Evolutionary conservation across 1,284 basidiomycete species (phyloP).

Genomic region (Cryptococcus sp.): DNA sequence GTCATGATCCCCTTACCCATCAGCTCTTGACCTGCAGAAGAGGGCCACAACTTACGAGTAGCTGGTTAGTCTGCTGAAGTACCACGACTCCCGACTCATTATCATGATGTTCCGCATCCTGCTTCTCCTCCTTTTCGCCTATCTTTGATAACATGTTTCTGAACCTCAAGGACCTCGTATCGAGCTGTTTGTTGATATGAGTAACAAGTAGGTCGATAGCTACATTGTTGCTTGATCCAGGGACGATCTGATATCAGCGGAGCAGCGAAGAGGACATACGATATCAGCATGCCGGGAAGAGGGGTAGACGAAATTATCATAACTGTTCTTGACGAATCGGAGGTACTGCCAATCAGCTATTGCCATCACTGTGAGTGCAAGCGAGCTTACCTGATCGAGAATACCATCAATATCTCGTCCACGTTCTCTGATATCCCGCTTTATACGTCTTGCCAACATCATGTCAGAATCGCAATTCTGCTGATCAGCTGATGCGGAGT

Average conservation of each 20-base stretch:
- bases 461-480: conserved; percentile 81
- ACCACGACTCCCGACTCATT: conserved; percentile 50
- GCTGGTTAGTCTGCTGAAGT: conserved; percentile 73
- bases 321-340: conserved; percentile 87
- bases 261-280: conserved; percentile 52
- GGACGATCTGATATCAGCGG: conserved; percentile 71
- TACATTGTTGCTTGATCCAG: conserved; percentile 70
- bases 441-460: conserved; percentile 91
- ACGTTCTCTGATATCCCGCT: conserved; percentile 81
- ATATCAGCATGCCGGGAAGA: conserved; percentile 83
- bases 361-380: neutral
- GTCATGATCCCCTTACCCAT: conserved; percentile 74
- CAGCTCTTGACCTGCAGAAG: conserved; percentile 5
- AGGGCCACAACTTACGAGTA: conserved; percentile 56
- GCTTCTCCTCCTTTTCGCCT: conserved; percentile 13
- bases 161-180: conserved; percentile 68
- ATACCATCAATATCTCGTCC: conserved; percentile 81
- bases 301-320: conserved; percentile 91
- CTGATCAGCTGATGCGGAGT: conserved; percentile 43
- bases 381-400: conserved; percentile 63
- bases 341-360: conserved; percentile 52
- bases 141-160: conserved; percentile 58
- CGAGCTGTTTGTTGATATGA: conserved; percentile 79
- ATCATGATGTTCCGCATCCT: neutral
- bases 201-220: conserved; percentile 92